phyloP scores from a whole-genome alignment of 139 green algal species.

The Chlamydomonas sp. region DNA sequence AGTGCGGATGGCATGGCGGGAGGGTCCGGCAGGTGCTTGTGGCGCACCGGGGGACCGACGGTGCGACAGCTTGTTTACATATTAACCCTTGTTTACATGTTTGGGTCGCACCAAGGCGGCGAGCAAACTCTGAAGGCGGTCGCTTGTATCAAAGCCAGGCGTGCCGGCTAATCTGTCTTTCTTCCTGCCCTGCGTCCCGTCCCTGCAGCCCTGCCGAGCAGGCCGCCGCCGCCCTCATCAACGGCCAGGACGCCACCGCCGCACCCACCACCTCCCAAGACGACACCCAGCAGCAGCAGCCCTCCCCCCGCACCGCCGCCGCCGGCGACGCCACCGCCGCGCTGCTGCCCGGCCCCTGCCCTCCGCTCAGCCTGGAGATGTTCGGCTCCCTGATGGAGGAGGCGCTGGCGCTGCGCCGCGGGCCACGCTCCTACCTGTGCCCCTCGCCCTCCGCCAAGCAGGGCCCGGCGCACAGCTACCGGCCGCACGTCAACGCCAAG shows the following conservation, averaged over 20 bases:
- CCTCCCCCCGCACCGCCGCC: background rate
- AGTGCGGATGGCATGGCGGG: background rate
- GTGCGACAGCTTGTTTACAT: too few relatives aligned
- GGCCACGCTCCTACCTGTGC: constrained; percentile 73
- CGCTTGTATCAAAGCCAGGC: too few relatives aligned
- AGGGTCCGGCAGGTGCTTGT: background rate
- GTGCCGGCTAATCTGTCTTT: too few relatives aligned
- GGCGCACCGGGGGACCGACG: too few relatives aligned
- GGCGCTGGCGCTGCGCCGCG: constrained; percentile 49
- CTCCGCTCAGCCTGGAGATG: constrained; percentile 26
- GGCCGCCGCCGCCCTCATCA: background rate
- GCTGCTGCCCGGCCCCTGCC: constrained; percentile 2
- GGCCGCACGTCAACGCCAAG: constrained; percentile 64
- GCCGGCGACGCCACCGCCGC: background rate
- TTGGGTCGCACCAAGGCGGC: too few relatives aligned
- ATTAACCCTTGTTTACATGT: too few relatives aligned
- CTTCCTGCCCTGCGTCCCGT: too few relatives aligned
- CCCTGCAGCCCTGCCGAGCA: too few relatives aligned
- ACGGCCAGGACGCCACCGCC: background rate
- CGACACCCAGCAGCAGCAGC: background rate
- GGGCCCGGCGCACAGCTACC: constrained; percentile 64
- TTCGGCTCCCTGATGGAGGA: constrained; percentile 76
- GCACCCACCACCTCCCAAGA: background rate
- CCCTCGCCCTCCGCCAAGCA: constrained; percentile 67
- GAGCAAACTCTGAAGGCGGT: too few relatives aligned